A percentile compares a stretch with the other conserved stretches of the same genome.
Conservation (phyloP, 352 stramenopile genomes). For the Globisporangium echinulatum region DNA sequence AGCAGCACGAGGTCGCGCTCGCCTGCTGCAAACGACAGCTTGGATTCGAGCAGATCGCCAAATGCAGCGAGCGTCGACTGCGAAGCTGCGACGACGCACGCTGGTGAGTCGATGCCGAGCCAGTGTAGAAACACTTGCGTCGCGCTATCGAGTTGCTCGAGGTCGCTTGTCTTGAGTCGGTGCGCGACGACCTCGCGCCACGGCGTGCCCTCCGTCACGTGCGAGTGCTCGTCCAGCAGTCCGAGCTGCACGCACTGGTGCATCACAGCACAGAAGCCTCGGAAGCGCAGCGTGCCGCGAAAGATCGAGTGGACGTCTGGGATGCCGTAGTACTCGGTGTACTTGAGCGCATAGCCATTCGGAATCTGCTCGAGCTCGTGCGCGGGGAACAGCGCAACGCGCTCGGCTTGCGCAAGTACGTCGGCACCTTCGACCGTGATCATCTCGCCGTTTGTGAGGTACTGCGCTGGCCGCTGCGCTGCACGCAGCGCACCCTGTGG, state of each 20-base stretch:
- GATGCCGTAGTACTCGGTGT: slow-evolving; percentile 79
- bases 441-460: slow-evolving; percentile 35
- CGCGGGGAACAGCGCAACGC: slow-evolving; percentile 38
- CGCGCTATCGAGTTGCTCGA: slow-evolving; percentile 8
- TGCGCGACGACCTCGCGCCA: slow-evolving; percentile 47
- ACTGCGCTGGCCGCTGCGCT: slow-evolving; percentile 48
- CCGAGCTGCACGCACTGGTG: slow-evolving; percentile 60
- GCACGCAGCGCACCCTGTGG: slow-evolving; percentile 53
- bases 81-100: slow-evolving; percentile 10
- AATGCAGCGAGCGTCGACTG: slow-evolving; percentile 34
- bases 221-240: slow-evolving; percentile 39
- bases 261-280: slow-evolving; percentile 71
- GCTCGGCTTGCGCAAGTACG: slow-evolving; percentile 38
- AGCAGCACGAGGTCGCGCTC: slow-evolving; percentile 81
- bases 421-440: slow-evolving; percentile 50
- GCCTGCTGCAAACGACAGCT: slow-evolving; percentile 42
- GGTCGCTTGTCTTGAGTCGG: slow-evolving; percentile 18
- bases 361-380: slow-evolving; percentile 81
- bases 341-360: slow-evolving; percentile 81
- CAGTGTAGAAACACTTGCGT: slow-evolving; percentile 31
- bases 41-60: slow-evolving; percentile 43
- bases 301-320: slow-evolving; percentile 60
- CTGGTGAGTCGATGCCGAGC: slow-evolving; percentile 21
- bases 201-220: slow-evolving; percentile 7
- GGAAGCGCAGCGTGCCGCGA: slow-evolving; percentile 80